Conservation (phyloP, 352 stramenopile species). For the Thalassiosira livingstoniorum region DNA sequence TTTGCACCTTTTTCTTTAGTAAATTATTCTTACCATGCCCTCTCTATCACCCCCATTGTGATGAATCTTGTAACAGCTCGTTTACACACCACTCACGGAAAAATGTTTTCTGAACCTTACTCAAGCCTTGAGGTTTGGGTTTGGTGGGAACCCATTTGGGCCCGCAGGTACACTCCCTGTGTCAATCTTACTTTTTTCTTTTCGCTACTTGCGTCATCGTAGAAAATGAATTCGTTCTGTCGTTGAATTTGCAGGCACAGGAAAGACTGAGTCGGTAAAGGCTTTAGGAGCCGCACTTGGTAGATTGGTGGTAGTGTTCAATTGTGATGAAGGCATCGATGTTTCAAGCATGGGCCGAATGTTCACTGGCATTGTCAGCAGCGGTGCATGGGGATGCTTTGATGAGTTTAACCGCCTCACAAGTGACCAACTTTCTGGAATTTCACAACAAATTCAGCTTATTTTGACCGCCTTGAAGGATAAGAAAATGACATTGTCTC, state of each 20-base stretch:
- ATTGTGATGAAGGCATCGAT: slow-evolving; percentile 93
- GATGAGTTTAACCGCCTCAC: slow-evolving; percentile 97
- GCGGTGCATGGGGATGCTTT: slow-evolving; percentile 94
- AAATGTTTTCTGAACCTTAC: slow-evolving; percentile 95
- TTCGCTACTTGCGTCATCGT: too few species aligned
- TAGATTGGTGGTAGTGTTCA: slow-evolving; percentile 92
- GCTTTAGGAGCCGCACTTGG: slow-evolving; percentile 91
- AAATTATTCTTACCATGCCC: too few species aligned
- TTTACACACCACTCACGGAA: slow-evolving; percentile 94
- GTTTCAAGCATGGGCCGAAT: slow-evolving; percentile 94
- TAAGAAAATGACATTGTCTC: slow-evolving; percentile 81
- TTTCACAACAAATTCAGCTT: slow-evolving; percentile 94
- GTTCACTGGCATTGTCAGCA: slow-evolving; percentile 94
- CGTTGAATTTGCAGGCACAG: too few species aligned
- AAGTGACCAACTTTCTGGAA: slow-evolving; percentile 92
- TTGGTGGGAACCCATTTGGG: slow-evolving; percentile 93
- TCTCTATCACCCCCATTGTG: too few species aligned
- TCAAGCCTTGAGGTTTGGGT: slow-evolving; percentile 92
- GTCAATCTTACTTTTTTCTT: too few species aligned
- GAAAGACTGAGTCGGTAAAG: slow-evolving; percentile 96
- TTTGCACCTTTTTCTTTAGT: too few species aligned
- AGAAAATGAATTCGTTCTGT: too few species aligned
- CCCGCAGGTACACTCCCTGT: too few species aligned
- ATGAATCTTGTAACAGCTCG: too few species aligned
- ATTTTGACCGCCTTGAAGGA: slow-evolving; percentile 95